Evolutionary conservation across 2,329 filamentous ascomycete species (phyloP).

Genomic region (Uncinocarpus reesii): DNA sequence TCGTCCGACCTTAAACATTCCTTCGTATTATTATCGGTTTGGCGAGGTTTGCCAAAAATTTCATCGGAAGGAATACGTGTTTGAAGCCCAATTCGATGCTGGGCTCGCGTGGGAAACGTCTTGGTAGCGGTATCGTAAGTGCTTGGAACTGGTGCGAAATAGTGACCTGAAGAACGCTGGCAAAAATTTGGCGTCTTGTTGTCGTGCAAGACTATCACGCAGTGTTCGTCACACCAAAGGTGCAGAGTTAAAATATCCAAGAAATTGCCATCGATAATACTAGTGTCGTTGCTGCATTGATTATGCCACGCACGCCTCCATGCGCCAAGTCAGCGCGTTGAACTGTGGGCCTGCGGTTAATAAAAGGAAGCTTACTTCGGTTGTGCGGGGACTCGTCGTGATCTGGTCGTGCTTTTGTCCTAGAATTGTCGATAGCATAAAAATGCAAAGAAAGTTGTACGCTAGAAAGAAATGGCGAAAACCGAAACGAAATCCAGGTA

Average conservation of each 20-base stretch:
- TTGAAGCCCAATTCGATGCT: not conserved
- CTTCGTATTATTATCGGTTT: not conserved
- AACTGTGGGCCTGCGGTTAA: no score
- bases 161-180: not conserved
- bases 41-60: not conserved
- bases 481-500: conserved; percentile 11
- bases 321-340: no score
- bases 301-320: not conserved
- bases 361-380: no score
- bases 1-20: not conserved
- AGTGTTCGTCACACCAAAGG: not conserved
- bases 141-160: not conserved
- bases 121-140: not conserved
- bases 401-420: not conserved
- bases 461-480: conserved; percentile 5
- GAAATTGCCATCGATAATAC: not conserved
- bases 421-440: not conserved
- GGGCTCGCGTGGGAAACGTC: not conserved
- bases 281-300: not conserved
- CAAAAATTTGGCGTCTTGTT: not conserved
- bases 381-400: not conserved
- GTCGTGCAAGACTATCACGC: not conserved
- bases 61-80: not conserved
- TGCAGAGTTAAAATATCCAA: not conserved
- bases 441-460: not conserved